These are phyloP conservation scores for Hyphopichia burtonii DNA, from an alignment of 1,139 yeast species.

Conservation along the genomic window DNA sequence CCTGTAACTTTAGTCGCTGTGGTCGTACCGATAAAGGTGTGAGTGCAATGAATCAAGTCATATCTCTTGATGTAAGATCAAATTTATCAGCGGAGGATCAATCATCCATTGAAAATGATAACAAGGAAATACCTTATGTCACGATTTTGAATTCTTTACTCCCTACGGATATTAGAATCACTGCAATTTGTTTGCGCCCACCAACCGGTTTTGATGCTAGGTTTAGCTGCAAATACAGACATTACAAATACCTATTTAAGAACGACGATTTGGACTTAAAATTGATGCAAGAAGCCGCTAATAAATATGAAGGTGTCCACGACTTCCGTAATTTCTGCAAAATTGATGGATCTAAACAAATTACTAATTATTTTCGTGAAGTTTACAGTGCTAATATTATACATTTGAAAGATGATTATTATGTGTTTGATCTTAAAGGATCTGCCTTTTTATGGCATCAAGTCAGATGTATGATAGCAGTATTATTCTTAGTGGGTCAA, in stretches of 20 bases:
- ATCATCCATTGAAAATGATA: slow-evolving; percentile 52
- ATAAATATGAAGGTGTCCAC: slow-evolving; percentile 65
- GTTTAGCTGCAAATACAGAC: slow-evolving; percentile 81
- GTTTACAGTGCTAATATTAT: slow-evolving; percentile 54
- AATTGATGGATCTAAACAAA: slow-evolving; percentile 90
- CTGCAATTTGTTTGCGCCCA: slow-evolving; percentile 79
- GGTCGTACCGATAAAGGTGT: slow-evolving; percentile 98
- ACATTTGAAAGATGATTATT: slow-evolving; percentile 45
- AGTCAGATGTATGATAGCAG: slow-evolving; percentile 92
- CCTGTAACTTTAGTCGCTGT: slow-evolving; percentile 78
- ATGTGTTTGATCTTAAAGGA: slow-evolving; percentile 78
- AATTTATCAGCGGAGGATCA: slow-evolving; percentile 58
- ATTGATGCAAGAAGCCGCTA: slow-evolving; percentile 71
- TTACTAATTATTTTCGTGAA: slow-evolving; percentile 66
- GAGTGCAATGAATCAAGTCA: slow-evolving; percentile 94
- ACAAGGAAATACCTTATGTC: slow-evolving; percentile 72
- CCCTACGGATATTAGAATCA: slow-evolving; percentile 81
- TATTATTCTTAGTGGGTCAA: slow-evolving; percentile 79
- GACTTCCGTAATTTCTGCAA: slow-evolving; percentile 96
- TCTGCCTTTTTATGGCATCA: slow-evolving; percentile 98
- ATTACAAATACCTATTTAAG: slow-evolving; percentile 77
- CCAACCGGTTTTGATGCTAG: slow-evolving; percentile 87
- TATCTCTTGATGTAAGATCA: slow-evolving; percentile 76
- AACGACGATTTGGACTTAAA: slow-evolving; percentile 57
- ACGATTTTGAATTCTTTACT: slow-evolving; percentile 71